A percentile compares a stretch with the other conserved stretches of the same genome.
phyloP scores from a whole-genome alignment of 1,284 basidiomycete species.

The Papiliotrema fonsecae region DNA sequence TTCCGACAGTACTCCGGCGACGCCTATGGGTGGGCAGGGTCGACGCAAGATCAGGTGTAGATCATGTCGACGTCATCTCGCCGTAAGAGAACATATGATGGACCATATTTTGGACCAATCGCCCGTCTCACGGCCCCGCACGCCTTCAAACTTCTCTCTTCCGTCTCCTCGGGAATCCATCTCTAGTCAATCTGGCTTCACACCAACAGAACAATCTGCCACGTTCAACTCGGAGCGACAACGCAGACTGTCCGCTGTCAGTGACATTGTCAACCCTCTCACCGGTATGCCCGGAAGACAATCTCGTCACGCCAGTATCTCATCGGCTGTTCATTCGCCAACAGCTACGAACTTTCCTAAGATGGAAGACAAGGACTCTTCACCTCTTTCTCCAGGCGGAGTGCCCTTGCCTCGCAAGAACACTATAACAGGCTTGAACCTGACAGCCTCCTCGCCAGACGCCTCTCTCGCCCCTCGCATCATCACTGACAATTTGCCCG shows the following conservation, averaged over 20 bases:
- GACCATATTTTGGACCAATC: conserved; percentile 62
- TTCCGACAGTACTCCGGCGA: conserved; percentile 58
- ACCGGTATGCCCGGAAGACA: conserved; percentile 33
- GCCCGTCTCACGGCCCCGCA: conserved; percentile 37
- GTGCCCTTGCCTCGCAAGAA: conserved; percentile 16
- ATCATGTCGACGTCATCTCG: conserved; percentile 85
- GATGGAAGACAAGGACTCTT: background rate
- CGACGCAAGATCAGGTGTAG: conserved; percentile 69
- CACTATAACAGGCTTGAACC: conserved; percentile 13
- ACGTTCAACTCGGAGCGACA: too few species aligned
- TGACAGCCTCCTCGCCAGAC: conserved; percentile 19
- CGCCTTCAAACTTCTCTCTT: conserved; percentile 32
- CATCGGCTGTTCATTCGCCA: conserved; percentile 4
- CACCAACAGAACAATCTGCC: background rate
- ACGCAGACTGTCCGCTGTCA: conserved; percentile 20
- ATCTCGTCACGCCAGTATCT: conserved; percentile 16
- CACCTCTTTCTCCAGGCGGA: conserved; percentile 10
- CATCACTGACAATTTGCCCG: conserved; percentile 1
- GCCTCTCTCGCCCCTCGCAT: background rate
- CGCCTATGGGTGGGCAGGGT: conserved; percentile 50
- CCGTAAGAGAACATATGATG: conserved; percentile 83
- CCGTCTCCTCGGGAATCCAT: conserved; percentile 19
- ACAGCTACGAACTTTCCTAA: background rate
- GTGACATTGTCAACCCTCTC: conserved; percentile 43
- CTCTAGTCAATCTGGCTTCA: conserved; percentile 3